Evolutionary conservation across 495 filamentous ascomycete species (phyloP).

Genomic region (Rhypophila decipiens): DNA sequence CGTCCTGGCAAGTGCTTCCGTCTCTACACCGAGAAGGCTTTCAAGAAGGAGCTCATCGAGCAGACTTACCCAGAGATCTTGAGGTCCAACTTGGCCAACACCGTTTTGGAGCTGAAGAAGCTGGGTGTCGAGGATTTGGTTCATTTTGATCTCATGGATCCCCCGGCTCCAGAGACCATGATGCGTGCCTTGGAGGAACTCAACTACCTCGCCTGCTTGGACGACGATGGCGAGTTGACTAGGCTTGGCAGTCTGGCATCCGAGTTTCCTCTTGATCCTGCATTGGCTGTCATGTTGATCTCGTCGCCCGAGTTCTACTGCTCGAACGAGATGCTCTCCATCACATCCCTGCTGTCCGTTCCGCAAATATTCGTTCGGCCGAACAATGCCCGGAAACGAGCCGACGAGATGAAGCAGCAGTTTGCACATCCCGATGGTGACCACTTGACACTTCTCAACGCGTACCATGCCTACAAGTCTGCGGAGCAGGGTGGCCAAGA

Average conservation of each 20-base stretch:
- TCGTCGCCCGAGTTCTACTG: conserved; percentile 97
- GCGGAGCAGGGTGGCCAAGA: conserved; percentile 61
- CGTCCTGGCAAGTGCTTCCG: conserved; percentile 96
- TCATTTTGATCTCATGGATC: conserved; percentile 98
- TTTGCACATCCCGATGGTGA: conserved; percentile 94
- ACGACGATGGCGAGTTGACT: conserved; percentile 92
- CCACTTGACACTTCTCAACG: conserved; percentile 93
- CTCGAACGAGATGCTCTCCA: conserved; percentile 95
- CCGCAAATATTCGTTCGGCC: conserved; percentile 92
- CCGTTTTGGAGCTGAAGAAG: conserved; percentile 95
- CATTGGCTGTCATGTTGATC: conserved; percentile 96
- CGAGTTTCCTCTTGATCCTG: conserved; percentile 92
- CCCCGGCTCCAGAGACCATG: conserved; percentile 93
- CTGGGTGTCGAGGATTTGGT: conserved; percentile 93
- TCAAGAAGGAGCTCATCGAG: conserved; percentile 97
- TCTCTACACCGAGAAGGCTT: conserved; percentile 90
- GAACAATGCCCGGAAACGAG: conserved; percentile 73
- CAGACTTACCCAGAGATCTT: conserved; percentile 95
- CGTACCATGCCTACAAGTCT: conserved; percentile 93
- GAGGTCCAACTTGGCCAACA: conserved; percentile 87
- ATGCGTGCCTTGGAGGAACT: conserved; percentile 98
- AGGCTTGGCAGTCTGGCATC: conserved; percentile 79
- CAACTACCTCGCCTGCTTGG: conserved; percentile 92
- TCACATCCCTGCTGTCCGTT: conserved; percentile 89
- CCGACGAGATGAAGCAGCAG: conserved; percentile 93